Evolutionary conservation across 83 land plant genomes (phyloP), one percentile per base, ranked within the genome.

Genomic region (Picea abies): DNA sequence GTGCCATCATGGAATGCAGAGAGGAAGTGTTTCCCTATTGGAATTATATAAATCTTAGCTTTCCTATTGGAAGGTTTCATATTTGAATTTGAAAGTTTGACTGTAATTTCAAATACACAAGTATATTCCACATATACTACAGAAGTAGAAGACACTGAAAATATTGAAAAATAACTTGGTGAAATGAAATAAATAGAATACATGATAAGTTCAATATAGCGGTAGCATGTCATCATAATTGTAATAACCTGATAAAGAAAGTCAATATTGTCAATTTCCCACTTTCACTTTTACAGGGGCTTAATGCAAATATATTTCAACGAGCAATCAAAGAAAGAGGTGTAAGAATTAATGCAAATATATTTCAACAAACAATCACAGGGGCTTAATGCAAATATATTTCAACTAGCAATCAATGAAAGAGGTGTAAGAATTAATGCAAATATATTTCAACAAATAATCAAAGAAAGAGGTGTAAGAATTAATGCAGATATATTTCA

Each of bases 11-110:
- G 35, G 35, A 35, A 72, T 82, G 63, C 65, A 64, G 22, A 68
- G 39, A 11, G 39, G 29, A 60, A 58, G 66, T 20, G 35, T 32
- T 32, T 32, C 35, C 35, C 35, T 32, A 32, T 32, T 32, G 35
- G 35, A 32, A 32, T 32, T 32, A 32, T 32, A 32, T 32, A 32
- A 32, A 81, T 76, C 37, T 91, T 90, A 81, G 87, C 69, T 52
- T 87, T 87, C 80, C 87, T 90, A 66, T 83, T 91, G 2, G 79
- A 29, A 29, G 76, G 26, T 81, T 81, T 76, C 69, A 79, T 37
- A 17, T 12, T 37, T 80, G 72, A 0, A 56, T 56, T 37, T 65
- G 82, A 32, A 32, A 62, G 15, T 14, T 62, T 62, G 19, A 62
- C 64, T 62, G 19, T 19, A 62, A 62, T 62, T 19, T 19, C 15